These are phyloP conservation scores for Cyberlindnera mississippiensis DNA, from an alignment of 805 yeast genomes.

Conservation along the genomic window DNA sequence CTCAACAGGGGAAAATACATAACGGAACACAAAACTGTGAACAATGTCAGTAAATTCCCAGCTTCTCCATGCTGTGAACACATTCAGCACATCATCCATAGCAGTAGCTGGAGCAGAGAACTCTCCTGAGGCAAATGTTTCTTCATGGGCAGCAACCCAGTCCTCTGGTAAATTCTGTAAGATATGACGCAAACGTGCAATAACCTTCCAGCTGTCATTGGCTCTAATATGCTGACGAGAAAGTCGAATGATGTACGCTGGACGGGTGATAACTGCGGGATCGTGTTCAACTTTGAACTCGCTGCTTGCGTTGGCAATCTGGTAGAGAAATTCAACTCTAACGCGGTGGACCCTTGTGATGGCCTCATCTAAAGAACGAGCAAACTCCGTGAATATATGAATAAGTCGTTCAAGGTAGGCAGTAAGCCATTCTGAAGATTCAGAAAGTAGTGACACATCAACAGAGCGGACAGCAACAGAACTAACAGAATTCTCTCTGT, in stretches of 20 bases:
- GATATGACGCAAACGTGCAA: constrained; percentile 76
- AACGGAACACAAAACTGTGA: constrained; percentile 50
- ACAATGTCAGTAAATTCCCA: constrained; percentile 79
- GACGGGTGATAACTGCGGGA: constrained; percentile 86
- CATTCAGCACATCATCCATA: constrained; percentile 46
- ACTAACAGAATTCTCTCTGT: constrained; percentile 2
- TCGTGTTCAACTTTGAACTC: constrained; percentile 64
- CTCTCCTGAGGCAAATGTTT: constrained; percentile 27
- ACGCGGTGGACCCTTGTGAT: constrained; percentile 9
- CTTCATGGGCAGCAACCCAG: constrained; percentile 41
- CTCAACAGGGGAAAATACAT: constrained; percentile 36
- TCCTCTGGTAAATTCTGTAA: constrained; percentile 50
- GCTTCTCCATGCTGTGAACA: constrained; percentile 78
- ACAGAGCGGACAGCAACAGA: constrained; percentile 30
- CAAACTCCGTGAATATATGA: constrained; percentile 11
- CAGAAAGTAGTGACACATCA: constrained; percentile 30
- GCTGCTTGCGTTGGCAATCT: constrained; percentile 45
- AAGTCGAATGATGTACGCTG: constrained; percentile 75
- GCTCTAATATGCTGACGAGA: constrained; percentile 71
- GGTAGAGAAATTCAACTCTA: constrained; percentile 37
- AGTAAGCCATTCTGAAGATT: constrained; percentile 34
- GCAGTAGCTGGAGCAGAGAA: constrained; percentile 53
- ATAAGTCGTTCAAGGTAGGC: constrained; percentile 19
- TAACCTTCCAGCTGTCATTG: constrained; percentile 83
- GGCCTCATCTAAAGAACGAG: constrained; percentile 8